These are phyloP conservation scores for Bryoglossum gracile DNA, from an alignment of 495 filamentous ascomycete species.

Conservation along the genomic window DNA sequence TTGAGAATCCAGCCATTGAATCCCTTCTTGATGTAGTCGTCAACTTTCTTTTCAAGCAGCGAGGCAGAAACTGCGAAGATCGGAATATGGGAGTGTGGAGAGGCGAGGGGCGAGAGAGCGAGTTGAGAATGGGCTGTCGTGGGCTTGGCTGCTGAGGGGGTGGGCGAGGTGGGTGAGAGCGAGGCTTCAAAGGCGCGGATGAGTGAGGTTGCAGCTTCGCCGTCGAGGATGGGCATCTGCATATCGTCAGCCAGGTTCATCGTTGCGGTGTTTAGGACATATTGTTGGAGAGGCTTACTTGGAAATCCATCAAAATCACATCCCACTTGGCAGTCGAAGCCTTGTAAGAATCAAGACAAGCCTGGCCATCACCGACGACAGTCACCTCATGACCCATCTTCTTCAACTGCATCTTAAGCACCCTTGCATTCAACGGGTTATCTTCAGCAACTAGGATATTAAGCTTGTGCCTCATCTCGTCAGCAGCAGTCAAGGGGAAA, in stretches of 20 bases:
- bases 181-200: constrained; percentile 67
- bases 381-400: constrained; percentile 66
- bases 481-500: background rate
- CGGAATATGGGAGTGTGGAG: constrained; percentile 51
- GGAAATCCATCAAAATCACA: constrained; percentile 89
- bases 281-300: too few species aligned
- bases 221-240: constrained; percentile 82
- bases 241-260: too few species aligned
- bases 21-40: constrained; percentile 63
- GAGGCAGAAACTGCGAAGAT: constrained; percentile 88
- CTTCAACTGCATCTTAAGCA: constrained; percentile 71
- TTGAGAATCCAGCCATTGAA: constrained; percentile 88
- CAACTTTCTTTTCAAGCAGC: constrained; percentile 57
- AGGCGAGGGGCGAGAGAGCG: constrained; percentile 21
- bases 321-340: constrained; percentile 56
- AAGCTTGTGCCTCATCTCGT: background rate
- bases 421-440: constrained; percentile 82
- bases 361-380: constrained; percentile 77
- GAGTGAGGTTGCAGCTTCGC: constrained; percentile 68
- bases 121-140: constrained; percentile 32
- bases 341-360: constrained; percentile 62
- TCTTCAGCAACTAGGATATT: constrained; percentile 77
- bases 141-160: too few species aligned
- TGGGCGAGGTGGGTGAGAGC: too few species aligned
- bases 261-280: too few species aligned